Evolutionary conservation across 2,329 filamentous ascomycete species (phyloP), one percentile per base, ranked within the genome.

Genomic region (Aspergillus sp.): DNA sequence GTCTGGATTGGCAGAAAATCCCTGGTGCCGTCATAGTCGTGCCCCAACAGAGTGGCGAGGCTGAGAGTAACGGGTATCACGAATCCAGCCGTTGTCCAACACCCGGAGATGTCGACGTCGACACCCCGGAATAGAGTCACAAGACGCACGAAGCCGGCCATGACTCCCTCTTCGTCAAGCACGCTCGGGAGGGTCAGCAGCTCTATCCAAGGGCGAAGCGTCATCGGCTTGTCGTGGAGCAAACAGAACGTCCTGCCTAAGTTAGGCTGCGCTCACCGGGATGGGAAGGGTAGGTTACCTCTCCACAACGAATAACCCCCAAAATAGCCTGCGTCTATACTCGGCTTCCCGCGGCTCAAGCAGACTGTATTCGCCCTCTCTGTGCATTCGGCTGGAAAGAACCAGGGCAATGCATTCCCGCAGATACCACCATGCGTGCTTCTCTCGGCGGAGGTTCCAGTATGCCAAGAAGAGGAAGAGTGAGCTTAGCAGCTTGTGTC

Each of bases 381-480:
- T 45, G 17, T 60, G 57, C 19, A 60, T 25, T 11, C 51, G 51
- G 22, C 15, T 25, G 7, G 57, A 49, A 7, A 60, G 6, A 25
- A 54, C 22, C 6, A 60, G 7, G 2, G 57, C 31, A 22, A 60
- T 60, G 13, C 51, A 45, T 25, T 60, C 57, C 0, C 57, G 30
- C 8, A 60, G 51, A 34, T 60, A 60, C 46, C 51, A 60, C 57
- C 57, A 60, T 31, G 57, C 57, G 15, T 60, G 38, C 5, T 8
- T 49, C n/a, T 50, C 45, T 28, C 28, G 51, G 30, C n/a, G 9
- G 3, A 60, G 45, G 19, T 9, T 45, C 57, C 57, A 60, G 46
- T 55, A 60, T 7, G 57, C 15, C 45, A 55, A 43, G 34, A 55
- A 55, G 1, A 60, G 52, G 23, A 55, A 51, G n/a, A 60, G 54